A percentile compares a stretch with the other conserved stretches of the same genome.
These are phyloP conservation scores for Oidiodendron maius DNA, from an alignment of 495 filamentous ascomycete species.

Conservation along the genomic window DNA sequence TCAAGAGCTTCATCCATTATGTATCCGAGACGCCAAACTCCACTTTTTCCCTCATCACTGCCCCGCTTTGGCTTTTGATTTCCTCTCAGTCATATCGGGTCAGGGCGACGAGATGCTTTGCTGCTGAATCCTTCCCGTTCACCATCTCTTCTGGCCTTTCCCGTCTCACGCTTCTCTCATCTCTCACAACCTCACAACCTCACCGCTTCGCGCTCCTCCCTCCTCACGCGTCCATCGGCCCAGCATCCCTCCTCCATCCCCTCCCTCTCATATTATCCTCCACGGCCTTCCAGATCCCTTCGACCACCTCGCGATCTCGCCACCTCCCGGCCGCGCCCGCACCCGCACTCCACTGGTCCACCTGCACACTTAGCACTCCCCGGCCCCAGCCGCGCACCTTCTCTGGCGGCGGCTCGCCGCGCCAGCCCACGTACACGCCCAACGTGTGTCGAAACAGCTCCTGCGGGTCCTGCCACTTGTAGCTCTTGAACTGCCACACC, in stretches of 20 bases:
- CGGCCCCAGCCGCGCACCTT: slow-evolving; percentile 79
- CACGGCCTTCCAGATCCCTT: slow-evolving; percentile 85
- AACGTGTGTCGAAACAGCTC: slow-evolving; percentile 86
- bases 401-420: slow-evolving; percentile 73
- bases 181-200: background rate
- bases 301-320: slow-evolving; percentile 89
- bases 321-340: slow-evolving; percentile 57
- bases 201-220: background rate
- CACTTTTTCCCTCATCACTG: too few species aligned
- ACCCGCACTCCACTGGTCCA: slow-evolving; percentile 69
- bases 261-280: slow-evolving; percentile 81
- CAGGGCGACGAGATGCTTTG: background rate
- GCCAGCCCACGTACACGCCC: slow-evolving; percentile 88
- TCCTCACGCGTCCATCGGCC: slow-evolving; percentile 27
- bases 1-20: too few species aligned
- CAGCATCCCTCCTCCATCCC: slow-evolving; percentile 73
- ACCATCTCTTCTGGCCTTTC: background rate
- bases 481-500: slow-evolving; percentile 97
- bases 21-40: too few species aligned
- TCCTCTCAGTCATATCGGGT: background rate
- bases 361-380: slow-evolving; percentile 62
- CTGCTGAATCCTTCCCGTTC: background rate
- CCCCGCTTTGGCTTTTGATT: too few species aligned
- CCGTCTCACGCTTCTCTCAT: background rate
- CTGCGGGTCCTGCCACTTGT: slow-evolving; percentile 86